Evolutionary conservation across 2,329 filamentous ascomycete species (phyloP).

Genomic region (Botrytis medusae): DNA sequence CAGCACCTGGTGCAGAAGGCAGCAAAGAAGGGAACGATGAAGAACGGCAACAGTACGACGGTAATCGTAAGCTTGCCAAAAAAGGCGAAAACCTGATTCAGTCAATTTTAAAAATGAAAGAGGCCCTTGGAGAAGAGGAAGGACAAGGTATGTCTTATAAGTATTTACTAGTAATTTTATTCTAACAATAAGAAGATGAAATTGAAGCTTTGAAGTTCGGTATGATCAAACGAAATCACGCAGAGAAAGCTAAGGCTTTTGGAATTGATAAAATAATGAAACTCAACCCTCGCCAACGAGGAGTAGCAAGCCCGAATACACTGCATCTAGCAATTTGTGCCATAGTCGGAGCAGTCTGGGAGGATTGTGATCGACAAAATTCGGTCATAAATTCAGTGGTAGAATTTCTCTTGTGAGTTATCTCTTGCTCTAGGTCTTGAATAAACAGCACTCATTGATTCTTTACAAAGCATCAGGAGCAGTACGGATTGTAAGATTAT

Average conservation of each 20-base stretch:
- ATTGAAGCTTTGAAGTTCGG: background rate
- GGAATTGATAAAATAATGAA: constrained; percentile 7
- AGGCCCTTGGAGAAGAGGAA: background rate
- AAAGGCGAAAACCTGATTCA: constrained; percentile 14
- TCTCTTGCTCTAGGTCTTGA: background rate
- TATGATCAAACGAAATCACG: background rate
- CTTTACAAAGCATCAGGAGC: background rate
- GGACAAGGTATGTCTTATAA: background rate
- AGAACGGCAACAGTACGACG: constrained; percentile 22
- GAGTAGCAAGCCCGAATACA: constrained; percentile 1
- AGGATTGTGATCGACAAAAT: constrained; percentile 15
- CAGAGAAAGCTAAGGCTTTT: background rate
- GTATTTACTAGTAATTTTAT: background rate
- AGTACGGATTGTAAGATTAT: background rate
- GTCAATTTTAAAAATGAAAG: background rate
- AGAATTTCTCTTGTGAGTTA: constrained; percentile 18
- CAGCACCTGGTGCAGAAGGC: constrained; percentile 21
- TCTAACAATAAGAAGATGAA: background rate
- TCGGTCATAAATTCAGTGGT: background rate
- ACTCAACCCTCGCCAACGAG: constrained; percentile 7
- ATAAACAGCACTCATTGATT: background rate
- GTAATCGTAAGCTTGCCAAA: constrained; percentile 21
- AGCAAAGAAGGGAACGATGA: constrained; percentile 22
- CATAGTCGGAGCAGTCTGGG: constrained; percentile 16
- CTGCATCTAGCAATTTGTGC: constrained; percentile 18